Conservation (phyloP, 2,329 filamentous ascomycete species). For the Aspergillus pseudoterreus region DNA sequence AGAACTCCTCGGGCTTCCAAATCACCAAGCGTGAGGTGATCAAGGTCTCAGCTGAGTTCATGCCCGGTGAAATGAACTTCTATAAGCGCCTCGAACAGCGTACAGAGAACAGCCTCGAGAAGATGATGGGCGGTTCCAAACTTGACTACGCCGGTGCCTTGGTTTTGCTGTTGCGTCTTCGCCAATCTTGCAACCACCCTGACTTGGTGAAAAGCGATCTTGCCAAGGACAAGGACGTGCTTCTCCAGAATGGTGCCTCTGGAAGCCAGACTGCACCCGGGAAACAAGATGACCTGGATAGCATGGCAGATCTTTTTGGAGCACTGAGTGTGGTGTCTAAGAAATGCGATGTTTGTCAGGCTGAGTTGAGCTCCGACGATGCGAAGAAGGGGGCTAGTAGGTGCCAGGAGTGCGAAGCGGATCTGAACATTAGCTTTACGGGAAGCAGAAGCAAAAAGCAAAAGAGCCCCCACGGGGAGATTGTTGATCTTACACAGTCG, state of each 20-base stretch:
- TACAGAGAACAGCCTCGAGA: conserved; percentile 79
- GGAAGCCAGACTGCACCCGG: conserved; percentile 49
- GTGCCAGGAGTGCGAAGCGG: conserved; percentile 72
- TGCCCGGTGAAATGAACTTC: conserved; percentile 74
- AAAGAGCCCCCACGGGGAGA: conserved; percentile 40
- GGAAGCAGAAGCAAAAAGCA: conserved; percentile 37
- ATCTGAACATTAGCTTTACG: conserved; percentile 60
- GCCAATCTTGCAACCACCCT: conserved; percentile 94
- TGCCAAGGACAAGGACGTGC: conserved; percentile 80
- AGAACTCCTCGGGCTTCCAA: conserved; percentile 66
- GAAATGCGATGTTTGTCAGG: conserved; percentile 80
- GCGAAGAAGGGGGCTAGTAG: conserved; percentile 51
- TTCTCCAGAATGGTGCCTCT: conserved; percentile 59
- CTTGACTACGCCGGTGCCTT: conserved; percentile 91
- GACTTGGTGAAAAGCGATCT: conserved; percentile 81
- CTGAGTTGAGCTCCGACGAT: conserved; percentile 59
- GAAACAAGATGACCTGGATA: conserved; percentile 66
- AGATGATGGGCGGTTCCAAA: conserved; percentile 77
- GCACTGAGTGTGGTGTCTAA: conserved; percentile 74
- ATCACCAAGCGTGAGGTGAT: conserved; percentile 89
- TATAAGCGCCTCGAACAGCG: conserved; percentile 80
- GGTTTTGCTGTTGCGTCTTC: conserved; percentile 81
- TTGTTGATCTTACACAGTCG: conserved; percentile 29
- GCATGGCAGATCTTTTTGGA: conserved; percentile 80
- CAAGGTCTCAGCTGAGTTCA: conserved; percentile 73